Evolutionary conservation across 208 protist genomes (phyloP).

Genomic region (Leishmania martiniquensis): DNA sequence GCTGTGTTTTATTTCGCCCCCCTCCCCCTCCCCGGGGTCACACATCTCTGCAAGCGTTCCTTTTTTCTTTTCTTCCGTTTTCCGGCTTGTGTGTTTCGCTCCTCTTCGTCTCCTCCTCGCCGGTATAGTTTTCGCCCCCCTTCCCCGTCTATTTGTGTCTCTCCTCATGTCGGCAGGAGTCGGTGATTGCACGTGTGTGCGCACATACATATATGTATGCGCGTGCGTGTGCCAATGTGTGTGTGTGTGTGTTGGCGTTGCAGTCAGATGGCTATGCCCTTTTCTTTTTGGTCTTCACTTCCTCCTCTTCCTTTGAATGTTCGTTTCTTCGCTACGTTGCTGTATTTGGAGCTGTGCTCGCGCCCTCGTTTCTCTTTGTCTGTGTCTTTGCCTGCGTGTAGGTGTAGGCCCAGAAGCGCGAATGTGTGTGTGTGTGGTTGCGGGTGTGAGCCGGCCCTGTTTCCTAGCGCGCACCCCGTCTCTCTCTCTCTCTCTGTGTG

Average conservation of each 20-base stretch:
- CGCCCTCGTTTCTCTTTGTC: not conserved
- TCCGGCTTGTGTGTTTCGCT: not conserved
- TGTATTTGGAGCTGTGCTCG: not conserved
- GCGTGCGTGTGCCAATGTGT: not conserved
- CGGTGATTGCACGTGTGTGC: too few species aligned
- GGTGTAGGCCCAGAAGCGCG: not conserved
- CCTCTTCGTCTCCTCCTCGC: too few species aligned
- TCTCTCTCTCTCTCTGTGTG: not conserved
- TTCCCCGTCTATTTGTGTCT: not conserved
- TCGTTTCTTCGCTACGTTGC: not conserved
- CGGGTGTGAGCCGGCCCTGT: too few species aligned
- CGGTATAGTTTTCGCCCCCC: not conserved
- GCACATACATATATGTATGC: too few species aligned
- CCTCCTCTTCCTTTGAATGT: slow-evolving; percentile 4
- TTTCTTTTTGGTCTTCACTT: not conserved
- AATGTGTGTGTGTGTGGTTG: not conserved
- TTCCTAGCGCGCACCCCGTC: too few species aligned
- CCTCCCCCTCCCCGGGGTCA: too few species aligned
- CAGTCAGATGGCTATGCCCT: not conserved
- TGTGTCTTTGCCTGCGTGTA: not conserved
- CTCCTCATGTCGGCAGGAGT: too few species aligned
- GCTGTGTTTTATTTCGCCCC: too few species aligned
- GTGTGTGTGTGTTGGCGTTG: not conserved
- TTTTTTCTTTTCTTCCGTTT: slow-evolving; percentile 12
- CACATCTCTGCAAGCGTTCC: slow-evolving; percentile 10